Percentiles rank a stretch among this genome's conserved stretches.
These are phyloP conservation scores for Exophiala alcalophila DNA, from an alignment of 2,329 filamentous ascomycete species.

Conservation along the genomic window DNA sequence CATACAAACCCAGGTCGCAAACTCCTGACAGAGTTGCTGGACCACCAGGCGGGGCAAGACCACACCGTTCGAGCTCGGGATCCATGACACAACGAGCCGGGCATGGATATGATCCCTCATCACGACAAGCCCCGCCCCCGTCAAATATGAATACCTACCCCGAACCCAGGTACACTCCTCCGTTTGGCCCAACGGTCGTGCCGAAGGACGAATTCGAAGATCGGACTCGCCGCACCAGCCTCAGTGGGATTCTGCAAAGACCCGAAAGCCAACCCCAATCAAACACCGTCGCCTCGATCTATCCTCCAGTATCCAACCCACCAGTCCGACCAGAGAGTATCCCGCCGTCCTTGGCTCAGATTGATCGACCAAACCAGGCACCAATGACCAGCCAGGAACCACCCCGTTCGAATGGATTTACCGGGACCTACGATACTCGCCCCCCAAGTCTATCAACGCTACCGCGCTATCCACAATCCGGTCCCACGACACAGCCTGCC, in stretches of 20 bases:
- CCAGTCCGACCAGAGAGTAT: slow-evolving; percentile 23
- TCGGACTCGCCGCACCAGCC: slow-evolving; percentile 41
- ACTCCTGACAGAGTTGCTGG: slow-evolving; percentile 59
- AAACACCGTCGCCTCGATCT: slow-evolving; percentile 10
- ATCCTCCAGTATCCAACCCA: slow-evolving; percentile 14
- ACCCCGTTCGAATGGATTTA: slow-evolving; percentile 20
- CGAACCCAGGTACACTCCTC: slow-evolving; percentile 20
- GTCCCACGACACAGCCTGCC: slow-evolving; percentile 13
- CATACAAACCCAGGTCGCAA: slow-evolving; percentile 63
- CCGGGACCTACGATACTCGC: slow-evolving; percentile 27
- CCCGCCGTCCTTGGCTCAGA: slow-evolving; percentile 17
- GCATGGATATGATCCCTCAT: slow-evolving; percentile 20
- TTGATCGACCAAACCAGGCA: slow-evolving; percentile 12
- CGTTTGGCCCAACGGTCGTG: slow-evolving; percentile 14
- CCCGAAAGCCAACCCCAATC: slow-evolving; percentile 37
- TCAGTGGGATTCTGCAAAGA: slow-evolving; percentile 43
- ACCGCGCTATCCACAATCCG: slow-evolving; percentile 13
- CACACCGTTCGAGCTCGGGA: slow-evolving; percentile 32
- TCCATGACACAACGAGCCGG: slow-evolving; percentile 26
- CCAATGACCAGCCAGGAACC: slow-evolving; percentile 13
- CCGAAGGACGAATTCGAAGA: slow-evolving; percentile 27
- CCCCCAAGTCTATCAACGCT: slow-evolving; percentile 21
- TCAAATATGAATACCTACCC: slow-evolving; percentile 7
- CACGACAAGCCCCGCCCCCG: slow-evolving; percentile 9
- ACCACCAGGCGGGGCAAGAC: slow-evolving; percentile 37